These are phyloP conservation scores for Fusarium nurragi DNA, from an alignment of 2,329 filamentous ascomycete species.

Conservation along the genomic window DNA sequence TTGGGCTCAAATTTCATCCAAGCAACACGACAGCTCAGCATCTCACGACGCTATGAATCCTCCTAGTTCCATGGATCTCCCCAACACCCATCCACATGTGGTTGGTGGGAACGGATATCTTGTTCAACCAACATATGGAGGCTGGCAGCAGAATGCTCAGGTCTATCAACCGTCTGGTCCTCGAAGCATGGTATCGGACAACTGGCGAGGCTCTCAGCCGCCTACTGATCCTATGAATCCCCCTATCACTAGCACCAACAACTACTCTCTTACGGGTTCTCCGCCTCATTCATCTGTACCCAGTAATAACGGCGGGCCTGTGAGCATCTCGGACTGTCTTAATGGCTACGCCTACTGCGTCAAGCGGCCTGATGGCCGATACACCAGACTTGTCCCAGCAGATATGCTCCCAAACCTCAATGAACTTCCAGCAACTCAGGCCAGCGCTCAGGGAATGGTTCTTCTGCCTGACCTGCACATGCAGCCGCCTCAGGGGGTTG, in stretches of 20 bases:
- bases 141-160: slow-evolving; percentile 20
- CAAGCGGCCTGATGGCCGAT: slow-evolving; percentile 25
- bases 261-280: slow-evolving; percentile 26
- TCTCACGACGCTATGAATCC: neutral
- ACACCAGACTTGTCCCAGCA: slow-evolving; percentile 34
- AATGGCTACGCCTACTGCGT: slow-evolving; percentile 34
- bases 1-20: neutral
- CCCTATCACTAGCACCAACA: neutral
- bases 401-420: slow-evolving; percentile 44
- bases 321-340: slow-evolving; percentile 33
- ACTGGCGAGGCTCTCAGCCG: slow-evolving; percentile 34
- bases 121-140: slow-evolving; percentile 13
- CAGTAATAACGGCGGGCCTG: slow-evolving; percentile 7
- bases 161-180: slow-evolving; percentile 27
- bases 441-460: slow-evolving; percentile 55
- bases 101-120: slow-evolving; percentile 2
- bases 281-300: neutral
- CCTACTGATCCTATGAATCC: slow-evolving; percentile 7
- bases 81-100: slow-evolving; percentile 7
- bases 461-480: slow-evolving; percentile 56
- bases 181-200: slow-evolving; percentile 33
- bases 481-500: slow-evolving; percentile 50
- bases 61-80: slow-evolving; percentile 11
- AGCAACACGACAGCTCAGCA: neutral
- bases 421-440: slow-evolving; percentile 56